phyloP scores from a whole-genome alignment of 176 grass and related monocot genomes.

The Themeda triandra region DNA sequence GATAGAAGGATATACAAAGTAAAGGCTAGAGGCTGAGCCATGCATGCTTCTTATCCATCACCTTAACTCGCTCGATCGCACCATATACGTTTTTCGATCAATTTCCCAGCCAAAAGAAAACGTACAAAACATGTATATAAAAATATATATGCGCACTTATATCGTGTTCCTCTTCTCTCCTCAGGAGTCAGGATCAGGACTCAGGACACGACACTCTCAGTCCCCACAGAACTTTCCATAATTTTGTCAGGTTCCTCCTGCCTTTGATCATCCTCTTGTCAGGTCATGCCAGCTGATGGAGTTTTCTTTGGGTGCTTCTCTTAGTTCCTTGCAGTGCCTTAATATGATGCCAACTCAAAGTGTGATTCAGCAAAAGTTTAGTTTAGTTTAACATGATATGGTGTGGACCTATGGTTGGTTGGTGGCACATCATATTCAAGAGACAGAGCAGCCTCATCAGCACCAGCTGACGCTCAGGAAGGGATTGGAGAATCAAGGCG shows the following conservation, averaged over 20 bases:
- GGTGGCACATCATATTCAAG: constrained; percentile 18
- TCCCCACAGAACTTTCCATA: not conserved
- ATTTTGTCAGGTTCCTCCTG: not conserved
- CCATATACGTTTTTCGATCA: not conserved
- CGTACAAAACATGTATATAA: not conserved
- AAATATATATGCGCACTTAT: not conserved
- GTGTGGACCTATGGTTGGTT: constrained; percentile 2
- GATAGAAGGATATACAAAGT: not conserved
- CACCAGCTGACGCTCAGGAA: not conserved
- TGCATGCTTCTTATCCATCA: not conserved
- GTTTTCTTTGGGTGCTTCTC: not conserved
- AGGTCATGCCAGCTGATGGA: not conserved
- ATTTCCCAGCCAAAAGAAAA: not conserved
- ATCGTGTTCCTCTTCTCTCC: not conserved
- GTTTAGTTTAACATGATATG: not conserved
- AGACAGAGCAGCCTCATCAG: not conserved
- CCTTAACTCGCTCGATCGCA: not conserved
- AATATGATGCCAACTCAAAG: not conserved
- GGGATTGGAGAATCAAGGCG: not conserved
- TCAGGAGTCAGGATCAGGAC: not conserved
- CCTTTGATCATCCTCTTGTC: not conserved
- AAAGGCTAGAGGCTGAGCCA: not conserved
- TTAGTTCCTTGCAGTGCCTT: not conserved
- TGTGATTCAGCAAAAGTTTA: not conserved
- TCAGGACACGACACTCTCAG: not conserved